Evolutionary conservation across 305 asterid species (phyloP), one percentile per base, ranked within the genome.

Genomic region (Fraxinus platypoda): DNA sequence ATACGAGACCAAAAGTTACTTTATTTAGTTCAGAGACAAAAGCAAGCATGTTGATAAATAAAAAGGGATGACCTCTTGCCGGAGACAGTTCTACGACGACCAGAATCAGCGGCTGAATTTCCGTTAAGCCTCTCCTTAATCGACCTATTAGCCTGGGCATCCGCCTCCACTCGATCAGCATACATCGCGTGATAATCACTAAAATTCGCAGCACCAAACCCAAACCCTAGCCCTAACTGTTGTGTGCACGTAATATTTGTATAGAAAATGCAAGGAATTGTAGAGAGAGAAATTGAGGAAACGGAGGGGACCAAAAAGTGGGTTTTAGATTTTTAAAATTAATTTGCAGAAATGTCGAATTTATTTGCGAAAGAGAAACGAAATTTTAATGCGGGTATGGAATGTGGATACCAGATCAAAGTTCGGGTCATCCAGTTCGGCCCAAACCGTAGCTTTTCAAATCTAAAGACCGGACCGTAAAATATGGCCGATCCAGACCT

Each of bases 111-210:
- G 66, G 88, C 81, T 11, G 90, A 71, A 87, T 80, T 89, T 26
- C 93, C 95, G 88, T 92, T 90, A 26, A 95, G 95, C 23, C 99
- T 93, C 64, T 95, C 98, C 92, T 90, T 92, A 70, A 95, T 81
- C 25, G 99, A 91, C 81, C 92, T 89, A 81, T 82, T 90, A 26
- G 89, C 73, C 57, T 87, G 93, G 78, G 93, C 89, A 85, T 94
- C 98, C 81, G 93, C 89, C 85, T 94, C 98, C 83, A 89, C 90
- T 83, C 91, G 94, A 93, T 94, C 99, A 86, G 99, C 97, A 85
- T 95, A 94, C 92, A 91, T 88, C 85, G 82, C 83, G 59, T 49
- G 79, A 52, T 52, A 75, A 25, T 37, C 37, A 26, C 43, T 43
- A 57, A 75, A 54, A 41, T 68, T 59, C 74, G 21, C 19, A 49